Evolutionary conservation across 2,329 filamentous ascomycete species (phyloP).

Genomic region (Metarhizium brunneum): DNA sequence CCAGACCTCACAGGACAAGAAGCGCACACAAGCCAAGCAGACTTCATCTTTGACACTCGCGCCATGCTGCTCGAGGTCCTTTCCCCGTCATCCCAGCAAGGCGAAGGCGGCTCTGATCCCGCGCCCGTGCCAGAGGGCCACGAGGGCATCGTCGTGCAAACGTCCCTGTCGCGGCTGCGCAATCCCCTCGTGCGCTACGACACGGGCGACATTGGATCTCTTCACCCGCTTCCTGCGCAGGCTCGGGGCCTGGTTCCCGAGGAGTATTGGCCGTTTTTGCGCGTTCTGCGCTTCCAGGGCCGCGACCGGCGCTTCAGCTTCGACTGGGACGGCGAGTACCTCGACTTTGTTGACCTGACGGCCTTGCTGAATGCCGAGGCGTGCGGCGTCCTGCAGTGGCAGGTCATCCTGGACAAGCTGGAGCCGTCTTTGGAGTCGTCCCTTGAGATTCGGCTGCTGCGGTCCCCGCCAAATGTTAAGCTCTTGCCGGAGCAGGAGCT

Average conservation of each 20-base stretch:
- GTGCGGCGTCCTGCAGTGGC: constrained; percentile 30
- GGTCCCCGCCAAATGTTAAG: not conserved
- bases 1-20: constrained; percentile 17
- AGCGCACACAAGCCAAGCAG: constrained; percentile 8
- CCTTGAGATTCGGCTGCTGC: constrained; percentile 19
- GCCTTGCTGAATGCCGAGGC: constrained; percentile 13
- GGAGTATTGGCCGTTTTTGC: constrained; percentile 15
- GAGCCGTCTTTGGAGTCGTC: constrained; percentile 14
- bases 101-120: constrained; percentile 1
- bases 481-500: constrained; percentile 1
- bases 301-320: constrained; percentile 35
- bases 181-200: constrained; percentile 34
- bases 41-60: constrained; percentile 30
- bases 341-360: constrained; percentile 24
- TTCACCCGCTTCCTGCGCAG: constrained; percentile 23
- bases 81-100: constrained; percentile 11
- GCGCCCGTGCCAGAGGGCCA: constrained; percentile 20
- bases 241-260: constrained; percentile 11
- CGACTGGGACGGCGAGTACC: constrained; percentile 27
- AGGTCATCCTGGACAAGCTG: constrained; percentile 26
- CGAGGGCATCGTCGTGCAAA: constrained; percentile 28
- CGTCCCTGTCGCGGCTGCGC: constrained; percentile 27
- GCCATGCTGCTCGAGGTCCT: constrained; percentile 27
- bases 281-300: constrained; percentile 28
- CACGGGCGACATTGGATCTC: constrained; percentile 30